Conservation (phyloP, 768 basidiomycete genomes). For the Favolaschia claudopus region DNA sequence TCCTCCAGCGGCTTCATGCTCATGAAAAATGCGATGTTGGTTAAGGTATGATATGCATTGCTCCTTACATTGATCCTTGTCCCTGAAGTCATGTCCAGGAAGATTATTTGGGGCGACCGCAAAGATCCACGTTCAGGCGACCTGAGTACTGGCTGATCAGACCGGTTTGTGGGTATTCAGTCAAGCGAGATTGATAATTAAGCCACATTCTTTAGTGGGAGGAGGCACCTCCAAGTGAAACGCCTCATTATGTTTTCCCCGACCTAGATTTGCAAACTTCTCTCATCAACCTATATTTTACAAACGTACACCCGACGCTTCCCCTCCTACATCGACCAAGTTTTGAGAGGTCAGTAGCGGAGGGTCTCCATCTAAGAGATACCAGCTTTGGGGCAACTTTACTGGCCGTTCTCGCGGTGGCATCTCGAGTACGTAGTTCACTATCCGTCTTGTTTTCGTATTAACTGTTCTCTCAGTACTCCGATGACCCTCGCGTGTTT, state of each 20-base stretch:
- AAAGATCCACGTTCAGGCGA: slow-evolving; percentile 8
- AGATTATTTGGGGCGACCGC: slow-evolving; percentile 12
- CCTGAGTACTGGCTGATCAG: slow-evolving; percentile 31
- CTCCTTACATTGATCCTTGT: background rate
- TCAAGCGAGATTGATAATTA: background rate
- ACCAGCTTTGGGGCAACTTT: slow-evolving; percentile 61
- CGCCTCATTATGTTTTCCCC: slow-evolving; percentile 51
- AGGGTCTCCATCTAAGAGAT: slow-evolving; percentile 58
- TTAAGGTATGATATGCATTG: slow-evolving; percentile 48
- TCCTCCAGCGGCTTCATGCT: slow-evolving; percentile 53
- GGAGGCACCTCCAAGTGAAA: slow-evolving; percentile 30
- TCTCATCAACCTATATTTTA: slow-evolving; percentile 69
- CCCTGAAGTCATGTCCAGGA: slow-evolving; percentile 5
- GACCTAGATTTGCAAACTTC: slow-evolving; percentile 52
- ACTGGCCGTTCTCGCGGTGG: slow-evolving; percentile 72
- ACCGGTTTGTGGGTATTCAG: slow-evolving; percentile 6
- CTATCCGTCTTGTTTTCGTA: too few relatives aligned
- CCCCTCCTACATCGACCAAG: slow-evolving; percentile 76
- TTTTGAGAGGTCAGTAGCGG: slow-evolving; percentile 58
- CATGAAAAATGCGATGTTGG: slow-evolving; percentile 47
- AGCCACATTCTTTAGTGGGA: slow-evolving; percentile 46
- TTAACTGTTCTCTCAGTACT: background rate
- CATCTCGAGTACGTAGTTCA: slow-evolving; percentile 48
- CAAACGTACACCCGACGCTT: slow-evolving; percentile 50
- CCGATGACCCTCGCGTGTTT: slow-evolving; percentile 3